Evolutionary conservation across 305 asterid species (phyloP).

Genomic region (Fraxinus baroniana): DNA sequence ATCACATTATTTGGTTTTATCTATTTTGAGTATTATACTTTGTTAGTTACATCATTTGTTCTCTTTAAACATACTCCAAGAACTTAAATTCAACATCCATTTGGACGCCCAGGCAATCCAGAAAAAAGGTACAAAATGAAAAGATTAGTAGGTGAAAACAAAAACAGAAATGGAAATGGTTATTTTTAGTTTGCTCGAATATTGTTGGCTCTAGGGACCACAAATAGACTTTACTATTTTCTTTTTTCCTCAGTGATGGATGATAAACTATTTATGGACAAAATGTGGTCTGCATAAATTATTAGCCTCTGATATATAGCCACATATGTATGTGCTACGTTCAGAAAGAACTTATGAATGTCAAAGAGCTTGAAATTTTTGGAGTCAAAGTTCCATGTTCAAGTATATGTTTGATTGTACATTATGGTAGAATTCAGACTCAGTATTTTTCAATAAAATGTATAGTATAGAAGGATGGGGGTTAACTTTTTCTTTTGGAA

Average conservation of each 20-base stretch:
- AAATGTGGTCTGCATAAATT: background rate
- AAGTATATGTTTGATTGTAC: background rate
- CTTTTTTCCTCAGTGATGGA: background rate
- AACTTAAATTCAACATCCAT: conserved; percentile 3
- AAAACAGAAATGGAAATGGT: background rate
- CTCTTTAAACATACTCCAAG: conserved; percentile 8
- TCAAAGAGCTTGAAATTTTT: conserved; percentile 9
- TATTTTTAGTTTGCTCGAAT: background rate
- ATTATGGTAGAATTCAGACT: conserved; percentile 18
- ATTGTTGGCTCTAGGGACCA: background rate
- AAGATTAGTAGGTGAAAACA: background rate
- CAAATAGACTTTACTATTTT: background rate
- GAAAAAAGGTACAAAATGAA: background rate
- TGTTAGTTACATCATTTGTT: conserved; percentile 1
- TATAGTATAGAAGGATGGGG: background rate
- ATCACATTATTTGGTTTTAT: conserved; percentile 3
- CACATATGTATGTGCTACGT: background rate
- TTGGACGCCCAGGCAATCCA: background rate
- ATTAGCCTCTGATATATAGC: background rate
- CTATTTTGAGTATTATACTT: background rate
- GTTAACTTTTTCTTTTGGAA: background rate
- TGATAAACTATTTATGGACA: background rate
- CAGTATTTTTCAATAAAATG: conserved; percentile 15
- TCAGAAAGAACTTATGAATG: background rate
- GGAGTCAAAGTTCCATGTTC: background rate